Evolutionary conservation across 176 grass and related monocot genomes (phyloP).

Genomic region (Avena sativa): DNA sequence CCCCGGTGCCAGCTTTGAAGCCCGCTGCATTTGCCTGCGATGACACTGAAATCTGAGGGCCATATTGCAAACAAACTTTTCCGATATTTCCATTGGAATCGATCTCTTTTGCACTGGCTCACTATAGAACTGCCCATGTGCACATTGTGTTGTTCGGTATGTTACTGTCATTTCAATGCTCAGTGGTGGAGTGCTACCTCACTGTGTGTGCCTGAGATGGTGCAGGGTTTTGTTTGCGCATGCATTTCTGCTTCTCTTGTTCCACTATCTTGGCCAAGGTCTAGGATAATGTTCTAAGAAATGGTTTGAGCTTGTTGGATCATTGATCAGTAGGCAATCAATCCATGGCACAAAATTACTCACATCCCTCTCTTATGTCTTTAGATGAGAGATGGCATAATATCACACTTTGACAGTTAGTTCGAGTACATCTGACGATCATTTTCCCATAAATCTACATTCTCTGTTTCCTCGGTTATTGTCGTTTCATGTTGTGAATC

Average conservation of each 20-base stretch:
- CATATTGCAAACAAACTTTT: neutral
- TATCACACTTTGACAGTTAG: neutral
- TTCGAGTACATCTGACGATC: neutral
- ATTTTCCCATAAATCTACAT: neutral
- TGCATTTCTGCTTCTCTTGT: neutral
- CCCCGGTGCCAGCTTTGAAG: constrained; percentile 34
- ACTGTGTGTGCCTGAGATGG: neutral
- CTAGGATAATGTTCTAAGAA: neutral
- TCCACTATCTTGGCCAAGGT: neutral
- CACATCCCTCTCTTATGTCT: neutral
- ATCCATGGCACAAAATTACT: neutral
- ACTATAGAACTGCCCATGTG: neutral
- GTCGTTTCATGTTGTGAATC: neutral
- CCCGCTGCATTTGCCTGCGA: constrained; percentile 20
- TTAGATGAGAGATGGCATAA: neutral
- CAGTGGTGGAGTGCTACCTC: neutral
- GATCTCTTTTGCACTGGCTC: neutral
- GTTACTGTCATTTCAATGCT: neutral
- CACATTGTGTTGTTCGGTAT: neutral
- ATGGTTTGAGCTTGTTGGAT: neutral
- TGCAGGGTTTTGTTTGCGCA: neutral
- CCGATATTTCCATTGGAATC: neutral
- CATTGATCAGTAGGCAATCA: neutral
- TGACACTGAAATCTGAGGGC: constrained; percentile 43
- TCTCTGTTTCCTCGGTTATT: neutral